Conservation (phyloP, 2,329 filamentous ascomycete genomes). For the Juglanconis oblonga region DNA sequence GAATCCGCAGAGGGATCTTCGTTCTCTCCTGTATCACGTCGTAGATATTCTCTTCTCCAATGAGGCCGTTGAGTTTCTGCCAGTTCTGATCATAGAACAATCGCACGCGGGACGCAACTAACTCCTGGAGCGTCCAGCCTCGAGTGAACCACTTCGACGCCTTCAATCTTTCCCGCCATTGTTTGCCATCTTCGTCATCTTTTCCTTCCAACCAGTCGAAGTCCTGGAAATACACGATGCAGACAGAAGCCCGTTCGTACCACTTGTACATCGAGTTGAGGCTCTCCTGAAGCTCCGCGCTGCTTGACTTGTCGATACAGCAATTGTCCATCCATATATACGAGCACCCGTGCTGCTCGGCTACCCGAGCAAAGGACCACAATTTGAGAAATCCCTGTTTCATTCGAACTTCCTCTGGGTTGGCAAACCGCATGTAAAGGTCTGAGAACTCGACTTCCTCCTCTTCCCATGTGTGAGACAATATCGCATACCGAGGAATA, state of each 20-base stretch:
- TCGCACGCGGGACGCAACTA: slow-evolving; percentile 23
- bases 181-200: too few relatives aligned
- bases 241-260: slow-evolving; percentile 14
- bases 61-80: slow-evolving; percentile 14
- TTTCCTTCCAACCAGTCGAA: background rate
- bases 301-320: slow-evolving; percentile 22
- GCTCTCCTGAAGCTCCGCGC: slow-evolving; percentile 18
- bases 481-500: too few relatives aligned
- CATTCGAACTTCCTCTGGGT: too few relatives aligned
- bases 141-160: slow-evolving; percentile 12
- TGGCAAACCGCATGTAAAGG: too few relatives aligned
- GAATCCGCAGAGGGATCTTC: slow-evolving; percentile 20
- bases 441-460: too few relatives aligned
- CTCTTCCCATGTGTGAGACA: too few relatives aligned
- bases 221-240: slow-evolving; percentile 13
- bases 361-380: too few relatives aligned
- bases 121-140: slow-evolving; percentile 15
- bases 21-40: background rate
- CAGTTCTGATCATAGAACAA: slow-evolving; percentile 23
- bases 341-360: too few relatives aligned
- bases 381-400: too few relatives aligned
- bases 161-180: too few relatives aligned
- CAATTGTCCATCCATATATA: slow-evolving; percentile 24
- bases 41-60: too few relatives aligned
- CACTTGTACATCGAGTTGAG: slow-evolving; percentile 23